phyloP scores from a whole-genome alignment of 148 eudicot species.

The Camellia lanceoleosa region DNA sequence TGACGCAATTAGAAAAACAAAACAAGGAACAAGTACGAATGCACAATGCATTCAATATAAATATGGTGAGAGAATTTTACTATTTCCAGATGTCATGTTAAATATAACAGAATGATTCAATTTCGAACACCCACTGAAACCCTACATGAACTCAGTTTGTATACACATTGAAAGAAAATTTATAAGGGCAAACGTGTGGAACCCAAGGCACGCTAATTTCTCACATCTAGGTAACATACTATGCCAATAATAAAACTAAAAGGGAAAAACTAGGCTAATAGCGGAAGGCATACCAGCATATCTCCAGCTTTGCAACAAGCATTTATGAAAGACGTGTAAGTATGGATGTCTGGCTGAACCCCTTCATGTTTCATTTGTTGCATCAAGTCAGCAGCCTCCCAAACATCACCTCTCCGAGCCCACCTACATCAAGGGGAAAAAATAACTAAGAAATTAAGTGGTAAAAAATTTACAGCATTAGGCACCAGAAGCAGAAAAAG shows the following conservation, averaged over 20 bases:
- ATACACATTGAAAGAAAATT: neutral
- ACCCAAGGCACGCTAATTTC: neutral
- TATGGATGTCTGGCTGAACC: conserved; percentile 89
- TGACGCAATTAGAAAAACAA: neutral
- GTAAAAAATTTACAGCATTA: conserved; percentile 8
- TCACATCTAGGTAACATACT: neutral
- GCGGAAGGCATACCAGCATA: conserved; percentile 62
- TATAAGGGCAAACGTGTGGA: neutral
- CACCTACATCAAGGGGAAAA: conserved; percentile 47
- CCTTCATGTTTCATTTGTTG: conserved; percentile 94
- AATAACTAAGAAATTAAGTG: conserved; percentile 1
- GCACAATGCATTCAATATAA: neutral
- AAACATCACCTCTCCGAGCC: conserved; percentile 99
- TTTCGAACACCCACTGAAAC: neutral
- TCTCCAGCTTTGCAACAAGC: conserved; percentile 99
- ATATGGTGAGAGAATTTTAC: neutral
- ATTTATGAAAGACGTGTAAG: conserved; percentile 87
- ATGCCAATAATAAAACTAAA: neutral
- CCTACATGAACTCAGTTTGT: neutral
- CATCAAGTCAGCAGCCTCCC: conserved; percentile 98
- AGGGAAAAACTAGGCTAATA: neutral
- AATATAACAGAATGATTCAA: neutral
- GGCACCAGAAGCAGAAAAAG: conserved; percentile 8
- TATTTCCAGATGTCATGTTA: neutral
- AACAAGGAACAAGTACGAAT: neutral